phyloP scores from a whole-genome alignment of 202 grass and related monocot species.

The Saccharum hybrid region DNA sequence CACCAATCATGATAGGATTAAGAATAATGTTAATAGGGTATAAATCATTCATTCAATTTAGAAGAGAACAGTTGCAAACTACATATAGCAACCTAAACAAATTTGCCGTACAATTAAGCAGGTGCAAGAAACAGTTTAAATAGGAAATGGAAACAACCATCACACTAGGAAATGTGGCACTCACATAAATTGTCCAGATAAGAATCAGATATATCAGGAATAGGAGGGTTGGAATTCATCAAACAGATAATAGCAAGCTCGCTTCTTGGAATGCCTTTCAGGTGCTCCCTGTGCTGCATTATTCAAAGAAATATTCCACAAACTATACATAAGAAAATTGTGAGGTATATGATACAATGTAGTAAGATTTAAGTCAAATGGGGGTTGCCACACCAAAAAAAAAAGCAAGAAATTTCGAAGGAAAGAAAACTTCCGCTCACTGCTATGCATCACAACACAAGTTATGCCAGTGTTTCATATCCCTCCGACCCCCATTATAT shows the following conservation, averaged over 20 bases:
- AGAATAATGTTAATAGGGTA: constrained; percentile 27
- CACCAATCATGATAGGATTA: not conserved
- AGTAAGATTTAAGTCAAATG: constrained; percentile 21
- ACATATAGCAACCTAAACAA: constrained; percentile 34
- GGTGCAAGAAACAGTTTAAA: not conserved
- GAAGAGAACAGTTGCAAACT: constrained; percentile 35
- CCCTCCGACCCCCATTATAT: not conserved
- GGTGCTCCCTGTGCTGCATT: constrained; percentile 70
- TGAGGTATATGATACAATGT: constrained; percentile 5
- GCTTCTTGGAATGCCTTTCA: constrained; percentile 64
- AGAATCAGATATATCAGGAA: constrained; percentile 91
- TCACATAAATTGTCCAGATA: constrained; percentile 85
- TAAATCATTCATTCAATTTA: constrained; percentile 17
- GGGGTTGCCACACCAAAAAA: not conserved
- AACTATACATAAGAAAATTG: constrained; percentile 34
- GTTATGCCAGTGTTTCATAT: not conserved
- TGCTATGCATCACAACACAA: constrained; percentile 21
- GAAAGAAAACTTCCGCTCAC: constrained; percentile 5
- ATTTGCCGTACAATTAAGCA: constrained; percentile 5
- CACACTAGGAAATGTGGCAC: constrained; percentile 39
- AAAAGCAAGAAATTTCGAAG: not conserved
- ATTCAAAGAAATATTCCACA: constrained; percentile 45
- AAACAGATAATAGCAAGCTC: constrained; percentile 81
- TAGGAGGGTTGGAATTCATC: constrained; percentile 83
- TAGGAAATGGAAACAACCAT: constrained; percentile 29